These are phyloP conservation scores for Candida methanosorbosa DNA, from an alignment of 805 yeast species.

Conservation along the genomic window DNA sequence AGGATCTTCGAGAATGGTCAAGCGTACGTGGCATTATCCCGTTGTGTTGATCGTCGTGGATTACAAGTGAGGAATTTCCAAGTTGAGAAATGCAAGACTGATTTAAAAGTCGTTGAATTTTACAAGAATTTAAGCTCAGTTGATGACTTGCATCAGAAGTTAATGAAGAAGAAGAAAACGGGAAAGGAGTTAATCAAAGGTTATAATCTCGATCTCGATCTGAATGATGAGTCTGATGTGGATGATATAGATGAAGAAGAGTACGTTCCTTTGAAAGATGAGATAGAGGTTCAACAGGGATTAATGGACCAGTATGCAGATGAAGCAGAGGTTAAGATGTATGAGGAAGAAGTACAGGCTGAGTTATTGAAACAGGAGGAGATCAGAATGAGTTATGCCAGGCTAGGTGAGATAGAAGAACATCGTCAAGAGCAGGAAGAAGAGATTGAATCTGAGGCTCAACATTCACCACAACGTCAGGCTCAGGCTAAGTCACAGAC, in stretches of 20 bases:
- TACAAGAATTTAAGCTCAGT: conserved; percentile 41
- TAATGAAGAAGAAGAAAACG: background rate
- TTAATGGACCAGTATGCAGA: too few species aligned
- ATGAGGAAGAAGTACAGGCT: too few species aligned
- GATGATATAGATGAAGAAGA: background rate
- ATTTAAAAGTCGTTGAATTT: conserved; percentile 61
- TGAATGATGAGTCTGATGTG: conserved; percentile 10
- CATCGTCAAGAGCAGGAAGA: too few species aligned
- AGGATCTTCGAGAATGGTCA: conserved; percentile 86
- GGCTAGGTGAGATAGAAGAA: too few species aligned
- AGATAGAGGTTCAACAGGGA: too few species aligned
- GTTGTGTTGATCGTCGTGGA: conserved; percentile 75
- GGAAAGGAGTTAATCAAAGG: background rate
- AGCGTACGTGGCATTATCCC: conserved; percentile 89
- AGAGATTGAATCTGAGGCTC: too few species aligned
- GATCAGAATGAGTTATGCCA: too few species aligned
- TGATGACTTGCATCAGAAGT: conserved; percentile 16
- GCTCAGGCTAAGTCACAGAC: too few species aligned
- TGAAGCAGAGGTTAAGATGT: too few species aligned
- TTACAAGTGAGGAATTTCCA: conserved; percentile 74
- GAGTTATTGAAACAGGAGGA: too few species aligned
- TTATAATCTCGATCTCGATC: too few species aligned
- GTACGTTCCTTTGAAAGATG: background rate
- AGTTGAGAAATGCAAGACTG: conserved; percentile 54
- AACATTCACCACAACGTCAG: too few species aligned